Evolutionary conservation across 768 basidiomycete species (phyloP).

Genomic region (Paxillus rubicundulus): DNA sequence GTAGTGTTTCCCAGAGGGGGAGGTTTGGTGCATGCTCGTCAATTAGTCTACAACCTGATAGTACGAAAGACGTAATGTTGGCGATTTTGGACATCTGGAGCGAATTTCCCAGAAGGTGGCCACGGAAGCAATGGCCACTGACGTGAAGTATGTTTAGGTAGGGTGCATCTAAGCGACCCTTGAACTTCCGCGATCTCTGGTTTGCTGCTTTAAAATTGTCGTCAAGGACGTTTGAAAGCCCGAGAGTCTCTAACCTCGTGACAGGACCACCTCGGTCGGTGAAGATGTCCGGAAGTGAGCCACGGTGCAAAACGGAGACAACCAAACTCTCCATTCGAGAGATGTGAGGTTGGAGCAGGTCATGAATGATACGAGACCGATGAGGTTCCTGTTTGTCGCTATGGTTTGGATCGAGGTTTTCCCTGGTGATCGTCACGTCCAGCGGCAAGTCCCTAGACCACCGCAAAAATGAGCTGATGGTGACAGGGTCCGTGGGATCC

Average conservation of each 20-base stretch:
- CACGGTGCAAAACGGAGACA: neutral
- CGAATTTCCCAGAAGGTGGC: neutral
- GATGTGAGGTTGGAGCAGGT: neutral
- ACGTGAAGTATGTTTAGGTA: neutral
- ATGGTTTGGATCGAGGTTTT: neutral
- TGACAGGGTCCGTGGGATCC: neutral
- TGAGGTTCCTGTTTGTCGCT: neutral
- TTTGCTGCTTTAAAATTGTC: neutral
- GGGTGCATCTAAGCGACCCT: neutral
- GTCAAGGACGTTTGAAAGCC: neutral
- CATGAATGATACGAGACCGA: neutral
- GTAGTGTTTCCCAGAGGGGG: neutral
- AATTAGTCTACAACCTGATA: neutral
- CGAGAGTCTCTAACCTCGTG: neutral
- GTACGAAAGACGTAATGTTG: neutral
- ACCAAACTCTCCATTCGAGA: neutral
- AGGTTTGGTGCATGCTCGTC: neutral
- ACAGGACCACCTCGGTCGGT: neutral
- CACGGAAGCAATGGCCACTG: neutral
- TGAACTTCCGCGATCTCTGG: neutral
- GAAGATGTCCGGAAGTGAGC: neutral
- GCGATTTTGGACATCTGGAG: neutral
- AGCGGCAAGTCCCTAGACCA: constrained; percentile 2
- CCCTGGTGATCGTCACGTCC: neutral
- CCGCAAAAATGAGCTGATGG: neutral